Evolutionary conservation across 257 asterid species (phyloP).

Genomic region (Rubia yunnanensis): DNA sequence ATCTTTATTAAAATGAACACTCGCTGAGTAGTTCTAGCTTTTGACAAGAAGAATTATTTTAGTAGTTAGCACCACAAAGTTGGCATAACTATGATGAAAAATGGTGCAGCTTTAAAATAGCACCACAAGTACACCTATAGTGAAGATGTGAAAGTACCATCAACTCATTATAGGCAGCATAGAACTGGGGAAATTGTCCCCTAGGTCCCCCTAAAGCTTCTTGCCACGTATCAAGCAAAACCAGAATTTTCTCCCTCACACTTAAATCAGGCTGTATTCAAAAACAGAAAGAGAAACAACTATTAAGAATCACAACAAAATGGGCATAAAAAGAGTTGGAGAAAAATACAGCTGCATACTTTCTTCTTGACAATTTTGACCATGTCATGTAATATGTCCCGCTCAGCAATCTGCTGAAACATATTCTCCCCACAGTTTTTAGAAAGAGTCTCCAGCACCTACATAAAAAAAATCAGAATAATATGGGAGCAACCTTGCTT

Average conservation of each 20-base stretch:
- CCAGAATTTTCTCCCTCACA: constrained; percentile 92
- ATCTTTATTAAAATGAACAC: neutral
- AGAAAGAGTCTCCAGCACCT: constrained; percentile 95
- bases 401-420: constrained; percentile 83
- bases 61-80: neutral
- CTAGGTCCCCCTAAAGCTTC: constrained; percentile 83
- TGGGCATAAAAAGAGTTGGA: constrained; percentile 2
- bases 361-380: constrained; percentile 91
- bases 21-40: neutral
- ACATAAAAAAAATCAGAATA: constrained; percentile 16
- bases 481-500: neutral
- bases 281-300: constrained; percentile 8
- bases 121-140: neutral
- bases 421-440: constrained; percentile 91
- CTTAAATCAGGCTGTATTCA: constrained; percentile 73
- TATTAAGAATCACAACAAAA: neutral
- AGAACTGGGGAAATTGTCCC: constrained; percentile 84
- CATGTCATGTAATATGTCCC: constrained; percentile 88
- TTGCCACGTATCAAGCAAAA: constrained; percentile 89
- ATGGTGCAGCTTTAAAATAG: neutral
- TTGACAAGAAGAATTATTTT: no score
- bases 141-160: constrained; percentile 32
- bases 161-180: constrained; percentile 86
- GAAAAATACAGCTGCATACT: constrained; percentile 28
- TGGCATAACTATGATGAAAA: neutral